A percentile compares a stretch with the other conserved stretches of the same genome.
Evolutionary conservation across 441 rosid species (phyloP).

Genomic region (Croton setiger): DNA sequence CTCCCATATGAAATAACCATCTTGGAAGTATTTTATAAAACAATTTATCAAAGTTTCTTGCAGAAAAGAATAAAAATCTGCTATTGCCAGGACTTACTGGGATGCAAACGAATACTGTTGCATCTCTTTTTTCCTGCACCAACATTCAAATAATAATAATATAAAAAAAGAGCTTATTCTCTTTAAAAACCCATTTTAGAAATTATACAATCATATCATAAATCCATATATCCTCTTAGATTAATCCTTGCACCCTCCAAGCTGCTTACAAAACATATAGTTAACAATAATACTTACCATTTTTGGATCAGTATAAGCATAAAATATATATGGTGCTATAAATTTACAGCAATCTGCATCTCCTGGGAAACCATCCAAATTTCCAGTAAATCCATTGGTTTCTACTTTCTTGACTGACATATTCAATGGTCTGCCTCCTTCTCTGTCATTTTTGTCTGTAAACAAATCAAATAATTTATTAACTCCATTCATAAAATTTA

Average conservation of each 20-base stretch:
- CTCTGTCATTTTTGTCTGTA: conserved; percentile 70
- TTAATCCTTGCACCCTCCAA: no score
- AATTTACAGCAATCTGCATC: conserved; percentile 57
- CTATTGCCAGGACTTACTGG: conserved; percentile 92
- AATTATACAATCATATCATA: no score
- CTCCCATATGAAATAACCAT: conserved; percentile 78
- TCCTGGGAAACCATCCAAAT: conserved; percentile 31
- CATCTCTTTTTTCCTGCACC: conserved; percentile 35
- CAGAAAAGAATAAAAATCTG: conserved; percentile 72
- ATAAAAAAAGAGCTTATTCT: no score
- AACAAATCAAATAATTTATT: background rate
- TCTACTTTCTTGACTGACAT: conserved; percentile 47
- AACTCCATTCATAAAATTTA: background rate
- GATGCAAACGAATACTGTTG: conserved; percentile 63
- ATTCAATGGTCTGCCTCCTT: conserved; percentile 82
- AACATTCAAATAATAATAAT: no score
- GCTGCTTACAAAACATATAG: no score
- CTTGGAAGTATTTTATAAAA: conserved; percentile 73
- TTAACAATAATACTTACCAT: background rate
- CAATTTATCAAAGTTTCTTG: conserved; percentile 63
- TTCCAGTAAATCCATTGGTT: conserved; percentile 2
- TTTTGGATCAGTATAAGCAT: conserved; percentile 36
- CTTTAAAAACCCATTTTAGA: no score
- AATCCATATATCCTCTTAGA: no score
- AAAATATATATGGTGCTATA: conserved; percentile 69